Percentiles rank a stretch among this genome's conserved stretches.
These are phyloP conservation scores for Botrytis cinerea DNA, from an alignment of 2,329 filamentous ascomycete genomes.

Conservation along the genomic window DNA sequence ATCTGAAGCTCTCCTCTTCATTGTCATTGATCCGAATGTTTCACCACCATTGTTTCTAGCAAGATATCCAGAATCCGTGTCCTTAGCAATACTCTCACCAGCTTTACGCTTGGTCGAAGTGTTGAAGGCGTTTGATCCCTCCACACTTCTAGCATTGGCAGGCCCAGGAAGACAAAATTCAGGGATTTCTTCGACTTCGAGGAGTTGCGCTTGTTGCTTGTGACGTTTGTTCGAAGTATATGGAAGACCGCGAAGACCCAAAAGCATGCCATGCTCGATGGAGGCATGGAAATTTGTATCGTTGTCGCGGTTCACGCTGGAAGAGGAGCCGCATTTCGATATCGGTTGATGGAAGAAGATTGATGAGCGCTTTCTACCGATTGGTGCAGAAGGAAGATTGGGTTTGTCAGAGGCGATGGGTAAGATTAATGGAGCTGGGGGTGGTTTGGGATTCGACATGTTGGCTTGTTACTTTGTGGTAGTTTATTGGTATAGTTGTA, in stretches of 20 bases:
- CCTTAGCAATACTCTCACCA: neutral
- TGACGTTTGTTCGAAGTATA: too few species aligned
- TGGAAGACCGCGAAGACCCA: neutral
- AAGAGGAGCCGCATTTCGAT: too few species aligned
- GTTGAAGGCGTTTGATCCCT: neutral
- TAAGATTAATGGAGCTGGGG: neutral
- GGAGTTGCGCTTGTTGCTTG: neutral
- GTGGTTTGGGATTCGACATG: neutral
- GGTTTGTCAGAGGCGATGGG: neutral
- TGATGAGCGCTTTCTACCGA: conserved; percentile 7
- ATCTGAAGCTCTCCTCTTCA: neutral
- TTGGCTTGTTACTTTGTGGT: neutral
- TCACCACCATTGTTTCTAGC: too few species aligned
- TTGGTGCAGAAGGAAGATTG: neutral
- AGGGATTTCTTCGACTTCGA: neutral
- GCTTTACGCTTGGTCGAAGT: neutral
- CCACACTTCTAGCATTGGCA: neutral
- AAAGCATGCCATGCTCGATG: neutral
- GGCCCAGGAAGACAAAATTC: neutral
- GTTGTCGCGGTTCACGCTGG: neutral
- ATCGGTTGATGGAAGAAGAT: neutral
- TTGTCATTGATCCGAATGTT: neutral
- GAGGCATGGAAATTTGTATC: neutral
- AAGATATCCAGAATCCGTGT: neutral
- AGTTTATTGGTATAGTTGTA: neutral